These are phyloP conservation scores for Paramecium sexaurelia DNA, from an alignment of 73 alveolate genomes.

Conservation along the genomic window DNA sequence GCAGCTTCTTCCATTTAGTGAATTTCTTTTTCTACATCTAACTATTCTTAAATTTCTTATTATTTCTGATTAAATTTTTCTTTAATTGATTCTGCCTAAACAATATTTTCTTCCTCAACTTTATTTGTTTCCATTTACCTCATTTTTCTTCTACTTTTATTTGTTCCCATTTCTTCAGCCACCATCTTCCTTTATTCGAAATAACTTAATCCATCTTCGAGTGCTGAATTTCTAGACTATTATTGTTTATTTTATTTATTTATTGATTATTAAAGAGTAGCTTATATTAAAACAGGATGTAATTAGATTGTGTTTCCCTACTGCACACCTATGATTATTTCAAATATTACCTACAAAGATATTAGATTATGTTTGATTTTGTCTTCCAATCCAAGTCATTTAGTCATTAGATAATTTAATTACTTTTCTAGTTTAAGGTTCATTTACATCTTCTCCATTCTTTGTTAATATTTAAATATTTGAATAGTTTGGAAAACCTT, in stretches of 20 bases:
- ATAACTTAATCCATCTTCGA: not conserved
- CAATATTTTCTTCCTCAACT: not conserved
- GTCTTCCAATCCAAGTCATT: conserved; percentile 9
- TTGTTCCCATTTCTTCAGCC: conserved; percentile 50
- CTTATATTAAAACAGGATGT: not conserved
- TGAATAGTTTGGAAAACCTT: conserved; percentile 2
- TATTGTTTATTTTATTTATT: not conserved
- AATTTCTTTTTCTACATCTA: not conserved
- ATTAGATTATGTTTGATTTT: not conserved
- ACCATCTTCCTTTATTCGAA: not conserved
- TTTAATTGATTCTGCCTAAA: not conserved
- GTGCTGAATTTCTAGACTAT: conserved; percentile 25
- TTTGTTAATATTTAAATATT: not conserved
- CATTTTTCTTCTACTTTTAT: not conserved
- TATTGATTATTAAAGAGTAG: not conserved
- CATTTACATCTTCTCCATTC: not conserved
- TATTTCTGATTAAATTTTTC: not conserved
- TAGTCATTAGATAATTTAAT: conserved; percentile 12
- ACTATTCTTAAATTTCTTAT: not conserved
- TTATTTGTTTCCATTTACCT: not conserved
- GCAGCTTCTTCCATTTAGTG: not conserved
- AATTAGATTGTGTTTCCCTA: not conserved
- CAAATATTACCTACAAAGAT: not conserved
- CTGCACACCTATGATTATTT: not conserved
- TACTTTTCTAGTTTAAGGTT: conserved; percentile 3